phyloP scores from a whole-genome alignment of 208 protist species.

The Acanthamoeba castellanii region DNA sequence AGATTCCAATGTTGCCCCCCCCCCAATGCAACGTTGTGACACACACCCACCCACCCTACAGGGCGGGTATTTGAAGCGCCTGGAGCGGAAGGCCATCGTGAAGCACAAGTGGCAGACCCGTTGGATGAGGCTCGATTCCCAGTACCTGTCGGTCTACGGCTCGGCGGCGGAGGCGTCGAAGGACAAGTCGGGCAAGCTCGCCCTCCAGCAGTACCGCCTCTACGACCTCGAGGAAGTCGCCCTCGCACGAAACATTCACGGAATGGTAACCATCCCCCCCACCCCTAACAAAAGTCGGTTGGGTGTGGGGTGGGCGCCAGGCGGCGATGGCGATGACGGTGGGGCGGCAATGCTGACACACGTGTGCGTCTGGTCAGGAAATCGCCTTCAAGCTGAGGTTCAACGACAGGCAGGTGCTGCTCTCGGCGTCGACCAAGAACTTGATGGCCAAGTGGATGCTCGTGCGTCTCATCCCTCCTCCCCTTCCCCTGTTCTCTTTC shows the following conservation, averaged over 20 bases:
- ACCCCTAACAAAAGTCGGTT: no score
- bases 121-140: conserved; percentile 24
- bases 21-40: no score
- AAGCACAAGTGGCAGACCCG: conserved; percentile 46
- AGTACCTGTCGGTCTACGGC: conserved; percentile 44
- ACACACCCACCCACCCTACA: neutral
- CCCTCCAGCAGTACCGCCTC: conserved; percentile 33
- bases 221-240: conserved; percentile 48
- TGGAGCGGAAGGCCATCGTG: conserved; percentile 48
- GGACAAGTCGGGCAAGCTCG: conserved; percentile 46
- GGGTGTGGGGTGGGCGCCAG: no score
- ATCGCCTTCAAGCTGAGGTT: conserved; percentile 52
- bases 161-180: conserved; percentile 29
- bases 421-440: conserved; percentile 35
- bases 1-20: no score
- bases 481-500: no score
- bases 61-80: conserved; percentile 22
- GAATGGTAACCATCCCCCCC: conserved; percentile 2
- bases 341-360: neutral
- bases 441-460: conserved; percentile 55
- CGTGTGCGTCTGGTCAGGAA: neutral
- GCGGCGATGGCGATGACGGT: no score
- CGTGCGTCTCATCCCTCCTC: neutral
- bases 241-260: conserved; percentile 14
- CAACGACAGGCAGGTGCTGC: conserved; percentile 35